Evolutionary conservation across 768 basidiomycete species (phyloP).

Genomic region (Suillus decipiens): DNA sequence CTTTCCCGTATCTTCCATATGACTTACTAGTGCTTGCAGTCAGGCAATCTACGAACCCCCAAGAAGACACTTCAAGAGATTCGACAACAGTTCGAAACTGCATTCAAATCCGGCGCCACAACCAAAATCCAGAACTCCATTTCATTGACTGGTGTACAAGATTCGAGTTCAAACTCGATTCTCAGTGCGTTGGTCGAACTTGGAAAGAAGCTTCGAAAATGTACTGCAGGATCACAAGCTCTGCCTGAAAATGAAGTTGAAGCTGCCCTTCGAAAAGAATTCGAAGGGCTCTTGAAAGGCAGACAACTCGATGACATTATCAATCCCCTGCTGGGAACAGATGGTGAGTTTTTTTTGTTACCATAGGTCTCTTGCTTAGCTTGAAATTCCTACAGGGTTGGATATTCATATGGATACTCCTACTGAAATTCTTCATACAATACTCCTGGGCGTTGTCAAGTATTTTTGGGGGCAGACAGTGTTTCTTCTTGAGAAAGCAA

Average conservation of each 20-base stretch:
- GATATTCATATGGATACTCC: constrained; percentile 31
- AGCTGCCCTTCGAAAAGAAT: neutral
- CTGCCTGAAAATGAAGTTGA: constrained; percentile 3
- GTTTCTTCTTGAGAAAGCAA: constrained; percentile 20
- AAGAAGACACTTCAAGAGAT: constrained; percentile 7
- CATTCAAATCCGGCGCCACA: neutral
- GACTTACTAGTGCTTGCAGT: no score
- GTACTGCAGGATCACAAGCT: neutral
- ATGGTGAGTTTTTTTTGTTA: neutral
- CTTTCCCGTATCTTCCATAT: no score
- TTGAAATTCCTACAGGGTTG: constrained; percentile 19
- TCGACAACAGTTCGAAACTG: constrained; percentile 6
- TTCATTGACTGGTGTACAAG: constrained; percentile 3
- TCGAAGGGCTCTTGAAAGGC: constrained; percentile 5
- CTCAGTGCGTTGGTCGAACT: constrained; percentile 6
- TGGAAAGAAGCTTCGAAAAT: constrained; percentile 11
- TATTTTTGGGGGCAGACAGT: constrained; percentile 29
- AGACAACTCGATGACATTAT: neutral
- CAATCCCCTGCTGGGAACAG: constrained; percentile 8
- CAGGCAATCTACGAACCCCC: no score
- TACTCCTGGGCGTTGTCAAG: constrained; percentile 33
- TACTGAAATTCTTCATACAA: constrained; percentile 31
- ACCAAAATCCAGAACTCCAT: constrained; percentile 1
- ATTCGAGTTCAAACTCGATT: neutral
- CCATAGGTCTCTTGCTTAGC: neutral